These are phyloP conservation scores for Chlorella sorokiniana DNA, from an alignment of 139 green algal species.

Conservation along the genomic window DNA sequence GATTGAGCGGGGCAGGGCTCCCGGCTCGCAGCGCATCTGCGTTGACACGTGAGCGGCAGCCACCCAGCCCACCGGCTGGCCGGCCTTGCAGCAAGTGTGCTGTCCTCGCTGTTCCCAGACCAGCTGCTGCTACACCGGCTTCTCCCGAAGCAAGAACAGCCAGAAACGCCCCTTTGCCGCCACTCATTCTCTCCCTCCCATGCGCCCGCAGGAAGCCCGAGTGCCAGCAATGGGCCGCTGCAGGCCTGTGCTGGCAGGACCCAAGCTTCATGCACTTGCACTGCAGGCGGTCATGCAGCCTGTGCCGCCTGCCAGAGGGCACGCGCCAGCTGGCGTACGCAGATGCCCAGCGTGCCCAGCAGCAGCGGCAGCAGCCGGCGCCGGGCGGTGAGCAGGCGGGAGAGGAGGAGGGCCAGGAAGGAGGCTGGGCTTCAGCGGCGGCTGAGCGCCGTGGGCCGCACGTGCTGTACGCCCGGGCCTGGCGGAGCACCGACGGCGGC, in stretches of 20 bases:
- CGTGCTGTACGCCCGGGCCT: not conserved
- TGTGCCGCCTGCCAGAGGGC: constrained; percentile 13
- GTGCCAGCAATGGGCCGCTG: constrained; percentile 4
- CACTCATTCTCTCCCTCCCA: not conserved
- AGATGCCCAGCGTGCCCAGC: not conserved
- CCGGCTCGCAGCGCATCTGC: not conserved
- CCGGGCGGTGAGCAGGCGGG: not conserved
- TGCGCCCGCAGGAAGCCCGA: not conserved
- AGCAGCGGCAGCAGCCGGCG: not conserved
- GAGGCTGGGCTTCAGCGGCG: too few species aligned
- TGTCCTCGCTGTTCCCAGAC: too few species aligned
- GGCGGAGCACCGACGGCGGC: not conserved
- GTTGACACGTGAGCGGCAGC: not conserved
- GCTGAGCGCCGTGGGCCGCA: not conserved
- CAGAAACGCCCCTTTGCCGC: too few species aligned
- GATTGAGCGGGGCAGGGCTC: not conserved
- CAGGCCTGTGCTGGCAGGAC: not conserved
- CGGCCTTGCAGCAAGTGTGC: not conserved
- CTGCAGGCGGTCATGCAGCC: not conserved
- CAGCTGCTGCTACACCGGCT: too few species aligned
- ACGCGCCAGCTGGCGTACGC: not conserved
- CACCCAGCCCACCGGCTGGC: too few species aligned
- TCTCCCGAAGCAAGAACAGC: too few species aligned
- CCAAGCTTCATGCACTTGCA: constrained; percentile 3
- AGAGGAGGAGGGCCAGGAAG: not conserved